These are phyloP conservation scores for Xylaria acuta DNA, from an alignment of 495 filamentous ascomycete genomes.

Conservation along the genomic window DNA sequence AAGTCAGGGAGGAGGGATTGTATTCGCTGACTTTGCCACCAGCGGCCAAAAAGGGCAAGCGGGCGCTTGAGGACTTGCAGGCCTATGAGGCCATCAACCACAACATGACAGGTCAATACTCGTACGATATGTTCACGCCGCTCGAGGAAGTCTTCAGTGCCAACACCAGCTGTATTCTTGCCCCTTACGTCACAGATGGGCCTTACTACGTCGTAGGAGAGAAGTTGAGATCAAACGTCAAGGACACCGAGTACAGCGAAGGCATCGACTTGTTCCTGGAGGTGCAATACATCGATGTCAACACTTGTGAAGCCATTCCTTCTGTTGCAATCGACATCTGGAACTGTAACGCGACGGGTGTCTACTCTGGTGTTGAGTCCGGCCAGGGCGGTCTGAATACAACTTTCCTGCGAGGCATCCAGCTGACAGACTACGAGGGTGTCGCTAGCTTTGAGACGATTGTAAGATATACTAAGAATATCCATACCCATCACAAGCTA, in stretches of 20 bases:
- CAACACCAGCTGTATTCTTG: conserved; percentile 53
- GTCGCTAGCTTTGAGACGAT: conserved; percentile 61
- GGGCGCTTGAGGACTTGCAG: conserved; percentile 50
- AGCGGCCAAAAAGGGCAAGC: conserved; percentile 42
- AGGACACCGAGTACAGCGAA: conserved; percentile 49
- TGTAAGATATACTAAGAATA: neutral
- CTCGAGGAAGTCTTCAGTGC: conserved; percentile 57
- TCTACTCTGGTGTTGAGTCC: conserved; percentile 61
- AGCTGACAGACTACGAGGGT: conserved; percentile 58
- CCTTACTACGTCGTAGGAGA: conserved; percentile 63
- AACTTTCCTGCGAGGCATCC: conserved; percentile 60
- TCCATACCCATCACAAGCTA: neutral
- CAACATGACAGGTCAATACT: conserved; percentile 51
- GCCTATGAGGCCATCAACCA: conserved; percentile 46
- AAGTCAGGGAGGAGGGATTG: neutral
- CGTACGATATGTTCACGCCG: conserved; percentile 48
- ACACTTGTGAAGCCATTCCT: conserved; percentile 61
- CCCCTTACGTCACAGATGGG: conserved; percentile 59
- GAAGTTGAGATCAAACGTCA: conserved; percentile 52
- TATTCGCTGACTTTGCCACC: conserved; percentile 20
- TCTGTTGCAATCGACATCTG: conserved; percentile 63
- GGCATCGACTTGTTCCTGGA: conserved; percentile 55
- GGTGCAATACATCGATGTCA: conserved; percentile 60
- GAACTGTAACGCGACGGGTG: conserved; percentile 60
- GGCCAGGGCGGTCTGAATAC: conserved; percentile 46